A percentile compares a stretch with the other conserved stretches of the same genome.
phyloP scores from a whole-genome alignment of 2,329 filamentous ascomycete species.

The Beauveria pseudobassiana region DNA sequence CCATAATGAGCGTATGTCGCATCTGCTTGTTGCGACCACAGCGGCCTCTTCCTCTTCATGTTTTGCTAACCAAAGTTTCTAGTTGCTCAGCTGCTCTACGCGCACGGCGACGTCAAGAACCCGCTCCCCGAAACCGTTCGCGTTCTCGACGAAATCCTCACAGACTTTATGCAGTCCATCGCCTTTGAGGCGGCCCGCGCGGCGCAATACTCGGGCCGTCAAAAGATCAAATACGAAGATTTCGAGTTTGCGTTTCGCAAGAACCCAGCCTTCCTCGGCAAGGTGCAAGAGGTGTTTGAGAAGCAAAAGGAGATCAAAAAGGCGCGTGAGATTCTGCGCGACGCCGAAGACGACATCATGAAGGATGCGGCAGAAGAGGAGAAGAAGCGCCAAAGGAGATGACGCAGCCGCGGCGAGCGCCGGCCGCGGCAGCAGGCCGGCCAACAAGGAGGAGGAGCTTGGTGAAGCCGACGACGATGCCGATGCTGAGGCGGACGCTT shows the following conservation, averaged over 20 bases:
- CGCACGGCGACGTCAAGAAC: slow-evolving; percentile 69
- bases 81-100: slow-evolving; percentile 71
- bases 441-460: slow-evolving; percentile 40
- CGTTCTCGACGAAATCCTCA: slow-evolving; percentile 89
- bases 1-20: slow-evolving; percentile 57
- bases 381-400: slow-evolving; percentile 27
- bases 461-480: slow-evolving; percentile 46
- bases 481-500: slow-evolving; percentile 32
- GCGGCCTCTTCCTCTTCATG: neutral
- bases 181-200: slow-evolving; percentile 83
- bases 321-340: slow-evolving; percentile 67
- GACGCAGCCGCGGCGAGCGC: neutral
- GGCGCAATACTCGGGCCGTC: slow-evolving; percentile 77
- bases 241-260: slow-evolving; percentile 90
- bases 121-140: slow-evolving; percentile 79
- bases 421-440: slow-evolving; percentile 15
- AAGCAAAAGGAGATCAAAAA: slow-evolving; percentile 83
- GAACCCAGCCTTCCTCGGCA: slow-evolving; percentile 77
- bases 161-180: slow-evolving; percentile 91
- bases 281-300: slow-evolving; percentile 82
- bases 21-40: neutral
- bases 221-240: slow-evolving; percentile 97
- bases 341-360: slow-evolving; percentile 55
- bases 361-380: slow-evolving; percentile 42
- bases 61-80: slow-evolving; percentile 2